Evolutionary conservation across 2,329 filamentous ascomycete species (phyloP).

Genomic region (Anthostomella pinea): DNA sequence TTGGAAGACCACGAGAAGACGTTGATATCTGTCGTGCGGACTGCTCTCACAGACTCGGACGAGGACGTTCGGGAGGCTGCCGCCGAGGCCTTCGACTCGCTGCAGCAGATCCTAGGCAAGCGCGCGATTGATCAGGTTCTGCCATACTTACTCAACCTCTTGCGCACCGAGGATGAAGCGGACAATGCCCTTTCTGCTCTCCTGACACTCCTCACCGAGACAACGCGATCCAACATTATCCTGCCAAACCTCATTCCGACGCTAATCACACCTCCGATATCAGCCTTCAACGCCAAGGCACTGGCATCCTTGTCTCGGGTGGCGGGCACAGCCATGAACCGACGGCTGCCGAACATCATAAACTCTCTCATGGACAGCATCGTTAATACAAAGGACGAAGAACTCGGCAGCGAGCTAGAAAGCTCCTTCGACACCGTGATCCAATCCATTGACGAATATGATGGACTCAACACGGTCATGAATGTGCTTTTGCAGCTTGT

Average conservation of each 20-base stretch:
- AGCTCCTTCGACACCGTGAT: slow-evolving; percentile 85
- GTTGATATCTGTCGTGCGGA: slow-evolving; percentile 89
- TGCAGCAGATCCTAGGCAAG: slow-evolving; percentile 93
- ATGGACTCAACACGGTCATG: slow-evolving; percentile 94
- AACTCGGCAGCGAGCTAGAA: slow-evolving; percentile 69
- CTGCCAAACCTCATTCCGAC: slow-evolving; percentile 94
- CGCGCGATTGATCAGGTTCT: slow-evolving; percentile 92
- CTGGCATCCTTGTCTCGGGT: slow-evolving; percentile 91
- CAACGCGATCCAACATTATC: slow-evolving; percentile 92
- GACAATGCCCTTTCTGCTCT: slow-evolving; percentile 91
- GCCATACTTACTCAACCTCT: slow-evolving; percentile 84
- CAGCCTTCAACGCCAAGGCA: slow-evolving; percentile 90
- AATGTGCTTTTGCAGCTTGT: slow-evolving; percentile 83
- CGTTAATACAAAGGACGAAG: slow-evolving; percentile 72
- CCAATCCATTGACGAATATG: slow-evolving; percentile 89
- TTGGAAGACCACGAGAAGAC: slow-evolving; percentile 94
- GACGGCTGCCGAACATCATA: slow-evolving; percentile 83
- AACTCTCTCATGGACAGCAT: slow-evolving; percentile 95
- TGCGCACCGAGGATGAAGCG: slow-evolving; percentile 81
- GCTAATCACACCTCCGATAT: slow-evolving; percentile 83
- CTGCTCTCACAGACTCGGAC: slow-evolving; percentile 86
- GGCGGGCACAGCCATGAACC: slow-evolving; percentile 84
- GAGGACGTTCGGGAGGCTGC: slow-evolving; percentile 90
- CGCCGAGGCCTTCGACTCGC: slow-evolving; percentile 92
- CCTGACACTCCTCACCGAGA: slow-evolving; percentile 89